A percentile compares a stretch with the other conserved stretches of the same genome.
phyloP scores from a whole-genome alignment of 495 filamentous ascomycete species.

The Trichocladium uniseriatum region DNA sequence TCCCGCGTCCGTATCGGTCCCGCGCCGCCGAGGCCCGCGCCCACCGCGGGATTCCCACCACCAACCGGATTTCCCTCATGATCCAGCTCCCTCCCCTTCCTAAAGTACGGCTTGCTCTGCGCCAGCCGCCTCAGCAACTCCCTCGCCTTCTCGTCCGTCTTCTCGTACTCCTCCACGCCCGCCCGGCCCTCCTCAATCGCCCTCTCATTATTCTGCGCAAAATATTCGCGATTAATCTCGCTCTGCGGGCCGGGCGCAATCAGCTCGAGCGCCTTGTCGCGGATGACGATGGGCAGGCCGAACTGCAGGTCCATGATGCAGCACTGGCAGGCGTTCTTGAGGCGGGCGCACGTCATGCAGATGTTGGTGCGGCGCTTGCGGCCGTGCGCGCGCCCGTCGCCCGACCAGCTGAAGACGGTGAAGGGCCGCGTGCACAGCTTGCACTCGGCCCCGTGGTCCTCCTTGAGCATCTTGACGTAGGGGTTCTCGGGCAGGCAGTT shows the following conservation, averaged over 20 bases:
- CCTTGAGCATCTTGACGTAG: slow-evolving; percentile 97
- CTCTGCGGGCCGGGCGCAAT: slow-evolving; percentile 85
- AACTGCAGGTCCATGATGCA: slow-evolving; percentile 97
- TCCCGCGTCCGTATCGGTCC: slow-evolving; percentile 65
- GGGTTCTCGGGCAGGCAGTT: slow-evolving; percentile 90
- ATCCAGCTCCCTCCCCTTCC: slow-evolving; percentile 61
- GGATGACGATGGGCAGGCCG: slow-evolving; percentile 82
- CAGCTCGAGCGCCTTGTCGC: slow-evolving; percentile 97
- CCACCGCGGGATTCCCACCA: slow-evolving; percentile 34
- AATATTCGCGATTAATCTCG: slow-evolving; percentile 91
- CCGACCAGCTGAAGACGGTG: slow-evolving; percentile 88
- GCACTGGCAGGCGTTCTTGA: slow-evolving; percentile 97
- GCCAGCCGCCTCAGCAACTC: slow-evolving; percentile 79
- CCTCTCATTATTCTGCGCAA: slow-evolving; percentile 92
- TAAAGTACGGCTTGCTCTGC: slow-evolving; percentile 88
- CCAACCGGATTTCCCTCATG: slow-evolving; percentile 43
- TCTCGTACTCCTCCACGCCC: slow-evolving; percentile 80
- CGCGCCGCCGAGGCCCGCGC: slow-evolving; percentile 39
- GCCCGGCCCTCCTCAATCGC: slow-evolving; percentile 82
- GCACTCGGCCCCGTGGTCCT: slow-evolving; percentile 78
- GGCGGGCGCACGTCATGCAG: slow-evolving; percentile 87
- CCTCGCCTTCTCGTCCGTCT: slow-evolving; percentile 90
- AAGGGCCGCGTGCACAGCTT: slow-evolving; percentile 91
- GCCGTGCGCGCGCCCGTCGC: slow-evolving; percentile 68
- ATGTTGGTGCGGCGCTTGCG: slow-evolving; percentile 83